Evolutionary conservation across 2,329 filamentous ascomycete species (phyloP).

Genomic region (Periglandula ipomoeae): DNA sequence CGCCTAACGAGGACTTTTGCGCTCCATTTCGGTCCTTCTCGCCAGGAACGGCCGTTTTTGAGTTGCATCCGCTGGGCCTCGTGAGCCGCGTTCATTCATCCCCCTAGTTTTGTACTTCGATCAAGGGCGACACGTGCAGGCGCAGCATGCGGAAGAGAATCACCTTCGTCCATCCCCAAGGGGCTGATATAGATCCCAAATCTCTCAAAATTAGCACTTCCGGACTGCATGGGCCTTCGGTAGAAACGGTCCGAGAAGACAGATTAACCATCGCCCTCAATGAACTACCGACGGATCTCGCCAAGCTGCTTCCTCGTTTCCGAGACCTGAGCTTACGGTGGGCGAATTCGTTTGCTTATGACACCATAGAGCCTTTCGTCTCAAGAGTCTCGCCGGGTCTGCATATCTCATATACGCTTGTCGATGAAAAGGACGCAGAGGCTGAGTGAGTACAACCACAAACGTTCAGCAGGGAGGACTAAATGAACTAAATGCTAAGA

Average conservation of each 20-base stretch:
- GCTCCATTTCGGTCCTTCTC: background rate
- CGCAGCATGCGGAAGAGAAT: constrained; percentile 63
- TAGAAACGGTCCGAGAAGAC: constrained; percentile 68
- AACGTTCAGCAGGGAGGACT: background rate
- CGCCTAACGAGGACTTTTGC: background rate
- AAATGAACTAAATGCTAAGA: background rate
- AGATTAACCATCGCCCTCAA: constrained; percentile 63
- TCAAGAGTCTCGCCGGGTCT: constrained; percentile 72
- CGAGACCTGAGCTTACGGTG: constrained; percentile 74
- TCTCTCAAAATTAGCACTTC: constrained; percentile 48
- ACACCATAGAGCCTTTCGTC: constrained; percentile 58
- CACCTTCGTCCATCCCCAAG: constrained; percentile 65
- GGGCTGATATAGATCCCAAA: constrained; percentile 54
- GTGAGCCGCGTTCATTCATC: background rate
- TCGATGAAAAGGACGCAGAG: constrained; percentile 9
- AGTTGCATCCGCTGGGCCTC: no score
- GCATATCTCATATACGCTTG: constrained; percentile 68
- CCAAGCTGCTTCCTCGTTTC: constrained; percentile 50
- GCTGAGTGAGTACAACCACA: constrained; percentile 14
- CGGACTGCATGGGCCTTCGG: constrained; percentile 43
- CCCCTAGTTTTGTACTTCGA: background rate
- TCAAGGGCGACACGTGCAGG: background rate
- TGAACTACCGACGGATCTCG: constrained; percentile 64
- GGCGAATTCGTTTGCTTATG: constrained; percentile 51
- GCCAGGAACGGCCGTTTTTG: background rate